Evolutionary conservation across 495 filamentous ascomycete genomes (phyloP), one percentile per base, ranked within the genome.

Genomic region (Daldinia caldariorum): DNA sequence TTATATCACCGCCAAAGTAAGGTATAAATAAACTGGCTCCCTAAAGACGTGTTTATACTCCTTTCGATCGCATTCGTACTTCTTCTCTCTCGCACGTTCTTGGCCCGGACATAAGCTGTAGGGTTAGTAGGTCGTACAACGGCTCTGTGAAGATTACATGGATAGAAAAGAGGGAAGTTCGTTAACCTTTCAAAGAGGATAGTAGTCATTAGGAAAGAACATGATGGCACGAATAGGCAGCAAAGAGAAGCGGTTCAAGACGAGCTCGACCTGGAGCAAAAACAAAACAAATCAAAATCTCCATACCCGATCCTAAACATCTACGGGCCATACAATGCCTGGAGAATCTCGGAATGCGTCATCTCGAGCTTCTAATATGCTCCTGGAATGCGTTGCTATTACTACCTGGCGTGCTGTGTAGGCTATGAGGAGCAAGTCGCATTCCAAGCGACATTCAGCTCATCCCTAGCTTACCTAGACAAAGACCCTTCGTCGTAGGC

Each of bases 341-440:
- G 16, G 5, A 51, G 51, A 39, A 56, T 57, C 59, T 32, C 60
- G 54, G 70, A 68, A 72, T 72, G 70, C 65, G 70, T 66, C 66
- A 71, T 71, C 16, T 6, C 53, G 45, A 47, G 59, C 5, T 10
- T 16, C 43, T 20, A 47, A 47, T 47, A 7, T 47, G 9, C 43
- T 20, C 12, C 29, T 71, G 63, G 75, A 77, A 77, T 77, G 75
- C 67, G 73, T 77, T 71, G 69, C 69, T 41, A 39, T 50, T 57
- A 26, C 7, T 2, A 1, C 18, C 14, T 58, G 49, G 29, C 49
- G n/a, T 16, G 51, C 10, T 29, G 39, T 16, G 45, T 51, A 18
- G 37, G 41, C 31, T 62, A 41, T 13, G 32, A 32, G 22, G 38
- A 43, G 34, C 26, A 47, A 16, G 1, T 59, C 32, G 62, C 74